Percentiles rank a stretch among this genome's conserved stretches.
Evolutionary conservation across 768 basidiomycete species (phyloP).

Genomic region (Podaxis sp.): DNA sequence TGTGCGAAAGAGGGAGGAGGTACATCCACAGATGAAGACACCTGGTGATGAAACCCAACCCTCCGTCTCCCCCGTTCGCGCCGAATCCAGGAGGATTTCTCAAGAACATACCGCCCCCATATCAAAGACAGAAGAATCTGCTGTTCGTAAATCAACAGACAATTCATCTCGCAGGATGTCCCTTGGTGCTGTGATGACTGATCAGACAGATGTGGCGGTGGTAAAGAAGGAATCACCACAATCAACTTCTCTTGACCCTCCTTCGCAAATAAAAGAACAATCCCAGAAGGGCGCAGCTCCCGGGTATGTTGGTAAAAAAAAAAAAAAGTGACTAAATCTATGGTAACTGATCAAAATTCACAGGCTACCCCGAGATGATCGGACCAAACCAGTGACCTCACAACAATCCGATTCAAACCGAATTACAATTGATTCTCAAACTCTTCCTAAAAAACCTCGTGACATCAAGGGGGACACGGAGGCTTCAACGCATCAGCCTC

Average conservation of each 20-base stretch:
- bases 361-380: background rate
- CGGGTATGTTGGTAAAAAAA: background rate
- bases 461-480: background rate
- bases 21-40: background rate
- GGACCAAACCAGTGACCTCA: background rate
- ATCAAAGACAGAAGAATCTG: background rate
- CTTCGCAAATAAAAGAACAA: background rate
- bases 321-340: background rate
- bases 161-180: conserved; percentile 1
- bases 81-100: background rate
- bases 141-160: background rate
- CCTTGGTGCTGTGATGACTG: conserved; percentile 6
- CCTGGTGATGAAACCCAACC: background rate
- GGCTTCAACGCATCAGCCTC: conserved; percentile 15
- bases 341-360: background rate
- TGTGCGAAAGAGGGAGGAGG: conserved; percentile 2
- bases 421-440: background rate
- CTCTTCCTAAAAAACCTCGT: background rate
- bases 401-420: too few relatives aligned
- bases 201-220: background rate
- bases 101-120: background rate
- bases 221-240: conserved; percentile 3
- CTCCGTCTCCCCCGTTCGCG: background rate
- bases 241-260: background rate
- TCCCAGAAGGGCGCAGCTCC: background rate